These are phyloP conservation scores for Penicillium cataractarum DNA, from an alignment of 495 filamentous ascomycete genomes.

Conservation along the genomic window DNA sequence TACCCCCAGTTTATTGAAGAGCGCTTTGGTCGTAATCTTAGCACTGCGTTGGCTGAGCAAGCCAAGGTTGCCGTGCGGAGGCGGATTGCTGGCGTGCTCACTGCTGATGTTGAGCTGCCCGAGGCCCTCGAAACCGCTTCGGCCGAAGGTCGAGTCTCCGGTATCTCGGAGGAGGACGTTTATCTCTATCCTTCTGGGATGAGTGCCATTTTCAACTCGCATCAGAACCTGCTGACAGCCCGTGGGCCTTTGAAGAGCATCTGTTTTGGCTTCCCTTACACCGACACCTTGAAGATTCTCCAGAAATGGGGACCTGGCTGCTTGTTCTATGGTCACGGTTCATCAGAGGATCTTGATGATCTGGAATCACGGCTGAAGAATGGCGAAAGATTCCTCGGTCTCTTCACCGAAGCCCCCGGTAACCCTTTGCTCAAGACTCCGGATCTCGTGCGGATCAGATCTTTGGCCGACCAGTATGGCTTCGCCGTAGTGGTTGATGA, in stretches of 20 bases:
- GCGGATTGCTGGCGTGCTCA: slow-evolving; percentile 87
- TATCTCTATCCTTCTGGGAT: slow-evolving; percentile 89
- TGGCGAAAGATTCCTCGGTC: slow-evolving; percentile 78
- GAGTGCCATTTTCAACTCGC: slow-evolving; percentile 90
- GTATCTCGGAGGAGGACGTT: slow-evolving; percentile 85
- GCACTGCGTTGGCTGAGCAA: slow-evolving; percentile 70
- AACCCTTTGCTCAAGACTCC: slow-evolving; percentile 89
- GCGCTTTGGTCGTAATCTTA: slow-evolving; percentile 90
- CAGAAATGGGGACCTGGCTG: slow-evolving; percentile 94
- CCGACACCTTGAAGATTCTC: slow-evolving; percentile 93
- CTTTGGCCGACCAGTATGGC: slow-evolving; percentile 78
- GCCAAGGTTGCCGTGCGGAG: slow-evolving; percentile 85
- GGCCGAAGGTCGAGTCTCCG: slow-evolving; percentile 57
- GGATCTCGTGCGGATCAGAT: slow-evolving; percentile 76
- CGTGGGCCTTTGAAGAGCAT: slow-evolving; percentile 46
- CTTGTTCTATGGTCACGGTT: slow-evolving; percentile 86
- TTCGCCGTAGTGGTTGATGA: slow-evolving; percentile 95
- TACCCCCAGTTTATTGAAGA: slow-evolving; percentile 86
- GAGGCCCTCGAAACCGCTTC: slow-evolving; percentile 58
- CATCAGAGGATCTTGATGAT: slow-evolving; percentile 80
- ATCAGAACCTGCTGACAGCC: slow-evolving; percentile 67
- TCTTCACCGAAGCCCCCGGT: slow-evolving; percentile 94
- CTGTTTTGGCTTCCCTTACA: slow-evolving; percentile 78
- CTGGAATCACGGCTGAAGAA: slow-evolving; percentile 69
- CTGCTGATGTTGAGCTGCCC: slow-evolving; percentile 68